These are phyloP conservation scores for Penicillium sp. DNA, from an alignment of 2,329 filamentous ascomycete species.

Conservation along the genomic window DNA sequence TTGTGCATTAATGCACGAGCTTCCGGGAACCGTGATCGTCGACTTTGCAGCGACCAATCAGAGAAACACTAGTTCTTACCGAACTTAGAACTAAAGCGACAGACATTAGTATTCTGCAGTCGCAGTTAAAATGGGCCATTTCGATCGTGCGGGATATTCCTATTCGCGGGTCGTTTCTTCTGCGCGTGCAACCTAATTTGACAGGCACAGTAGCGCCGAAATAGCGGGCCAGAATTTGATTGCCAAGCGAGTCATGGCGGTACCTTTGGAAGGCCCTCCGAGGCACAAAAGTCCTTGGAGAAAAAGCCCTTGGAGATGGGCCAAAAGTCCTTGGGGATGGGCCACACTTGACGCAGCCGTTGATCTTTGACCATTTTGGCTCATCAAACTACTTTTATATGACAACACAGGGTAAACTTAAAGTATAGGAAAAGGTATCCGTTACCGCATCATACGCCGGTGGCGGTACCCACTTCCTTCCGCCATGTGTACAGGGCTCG, in stretches of 20 bases:
- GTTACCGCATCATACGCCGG: not conserved
- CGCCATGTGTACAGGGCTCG: not conserved
- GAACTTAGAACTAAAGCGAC: not conserved
- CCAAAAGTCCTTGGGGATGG: not conserved
- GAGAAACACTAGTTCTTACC: not conserved
- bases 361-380: too few relatives aligned
- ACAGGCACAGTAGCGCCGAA: not conserved
- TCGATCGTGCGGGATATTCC: not conserved
- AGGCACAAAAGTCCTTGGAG: not conserved
- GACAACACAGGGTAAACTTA: too few relatives aligned
- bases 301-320: too few relatives aligned
- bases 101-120: not conserved
- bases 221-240: not conserved
- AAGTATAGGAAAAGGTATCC: not conserved
- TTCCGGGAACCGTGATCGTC: too few relatives aligned
- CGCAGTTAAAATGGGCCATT: not conserved
- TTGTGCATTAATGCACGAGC: too few relatives aligned
- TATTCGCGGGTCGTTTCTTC: not conserved
- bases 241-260: not conserved
- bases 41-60: too few relatives aligned
- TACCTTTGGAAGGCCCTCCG: not conserved
- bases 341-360: not conserved
- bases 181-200: not conserved
- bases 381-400: too few relatives aligned
- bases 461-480: not conserved